Evolutionary conservation across 164 flowering plant genomes (phyloP).

Genomic region (Stephania yunnanensis): DNA sequence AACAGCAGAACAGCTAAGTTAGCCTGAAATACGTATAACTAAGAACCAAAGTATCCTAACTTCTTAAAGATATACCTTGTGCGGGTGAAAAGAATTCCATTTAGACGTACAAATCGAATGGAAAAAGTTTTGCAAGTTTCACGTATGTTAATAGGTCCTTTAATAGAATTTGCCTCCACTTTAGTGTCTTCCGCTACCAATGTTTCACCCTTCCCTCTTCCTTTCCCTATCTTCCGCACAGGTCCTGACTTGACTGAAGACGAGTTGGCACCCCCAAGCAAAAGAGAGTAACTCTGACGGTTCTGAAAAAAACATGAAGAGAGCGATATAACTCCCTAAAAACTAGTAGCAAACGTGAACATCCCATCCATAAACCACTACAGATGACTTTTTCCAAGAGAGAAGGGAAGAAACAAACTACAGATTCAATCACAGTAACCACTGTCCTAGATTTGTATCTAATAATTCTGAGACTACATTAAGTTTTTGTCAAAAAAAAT

Average conservation of each 20-base stretch:
- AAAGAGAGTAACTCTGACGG: conserved; percentile 49
- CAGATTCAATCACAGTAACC: neutral
- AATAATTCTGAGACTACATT: neutral
- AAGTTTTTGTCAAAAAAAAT: neutral
- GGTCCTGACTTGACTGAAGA: conserved; percentile 20
- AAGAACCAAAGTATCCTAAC: neutral
- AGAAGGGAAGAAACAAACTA: neutral
- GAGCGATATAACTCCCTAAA: neutral
- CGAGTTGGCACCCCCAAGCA: conserved; percentile 19
- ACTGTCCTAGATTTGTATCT: neutral
- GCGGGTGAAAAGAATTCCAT: conserved; percentile 91
- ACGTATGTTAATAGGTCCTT: conserved; percentile 29
- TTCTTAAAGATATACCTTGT: conserved; percentile 60
- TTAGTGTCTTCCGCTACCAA: conserved; percentile 38
- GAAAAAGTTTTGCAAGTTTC: conserved; percentile 56
- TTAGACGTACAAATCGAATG: conserved; percentile 74
- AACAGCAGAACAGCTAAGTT: conserved; percentile 1
- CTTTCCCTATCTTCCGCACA: conserved; percentile 32
- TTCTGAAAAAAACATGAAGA: conserved; percentile 43
- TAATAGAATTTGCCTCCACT: conserved; percentile 25
- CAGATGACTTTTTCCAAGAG: neutral
- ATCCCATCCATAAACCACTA: neutral
- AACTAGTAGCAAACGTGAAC: neutral
- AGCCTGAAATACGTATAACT: neutral
- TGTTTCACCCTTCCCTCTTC: conserved; percentile 58